Base-by-base conservation (phyloP, 495 filamentous ascomycete genomes). In the Polyplosphaeria fusca region DNA sequence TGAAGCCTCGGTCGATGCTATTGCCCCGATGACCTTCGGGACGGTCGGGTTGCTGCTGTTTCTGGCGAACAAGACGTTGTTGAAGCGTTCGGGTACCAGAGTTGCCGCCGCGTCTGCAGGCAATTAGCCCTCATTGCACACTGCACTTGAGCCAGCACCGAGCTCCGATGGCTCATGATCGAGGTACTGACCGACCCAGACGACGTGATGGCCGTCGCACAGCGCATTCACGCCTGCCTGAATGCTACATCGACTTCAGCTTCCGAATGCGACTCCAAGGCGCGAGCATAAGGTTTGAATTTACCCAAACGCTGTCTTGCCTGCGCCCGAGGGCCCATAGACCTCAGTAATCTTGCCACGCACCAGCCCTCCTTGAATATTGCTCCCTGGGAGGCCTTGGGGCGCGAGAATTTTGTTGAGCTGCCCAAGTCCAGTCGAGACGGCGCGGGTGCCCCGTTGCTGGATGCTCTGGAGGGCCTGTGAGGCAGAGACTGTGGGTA, bases 401-500 rank as follows among this genome's bases (percentile, higher is more conserved):
- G 67, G 60, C 12, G 51, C 23, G 2, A 74, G 60, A 13, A 68
- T 41, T 25, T 25, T 46, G 58, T 74, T 68, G 18, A 96, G 80
- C 25, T 70, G 72, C 28, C 63, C 35, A 25, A 95, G 70, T 1
- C 87, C 84, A 2, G 88, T 95, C 0, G 81, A 74, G 35, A 96
- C 76, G 24, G 78, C 77, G 52, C 72, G 75, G 23, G 70, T 68
- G 5, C 73, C 67, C 26, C 68, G 70, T 20, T 73, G 71, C 24
- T 80, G 77, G 9, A 85, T 76, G 18, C 85, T 78, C 47, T 86
- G 80, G 35, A 95, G 73, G 7, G 88, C 90, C 70, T 94, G 82
- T 0, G 91, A 89, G 38, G 91, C 91, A 1, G 92, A 91, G 18
- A 95, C 79, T 1, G 93, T 91, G n/a, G 88, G 81, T 26, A 98